Evolutionary conservation across 2,329 filamentous ascomycete genomes (phyloP), one percentile per base, ranked within the genome.

Genomic region (Paracamarosporium sp.): DNA sequence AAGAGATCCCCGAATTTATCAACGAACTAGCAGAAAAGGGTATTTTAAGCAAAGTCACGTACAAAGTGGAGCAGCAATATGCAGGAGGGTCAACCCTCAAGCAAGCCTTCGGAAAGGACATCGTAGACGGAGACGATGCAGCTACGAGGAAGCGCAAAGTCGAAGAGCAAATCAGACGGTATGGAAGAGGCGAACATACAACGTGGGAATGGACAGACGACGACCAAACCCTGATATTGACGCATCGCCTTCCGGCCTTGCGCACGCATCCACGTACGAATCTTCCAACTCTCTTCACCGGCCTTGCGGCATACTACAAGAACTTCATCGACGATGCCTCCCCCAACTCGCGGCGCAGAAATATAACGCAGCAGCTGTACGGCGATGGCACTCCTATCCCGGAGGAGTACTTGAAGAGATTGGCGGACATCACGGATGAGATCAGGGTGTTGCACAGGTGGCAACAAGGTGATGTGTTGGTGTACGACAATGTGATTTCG

Each of bases 171-270:
- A 83, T 84, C 59, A 65, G 66, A 7, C 74, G 81, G 5, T 83
- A 83, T 58, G 79, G 77, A 0, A 65, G 81, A 8, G 80, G 77
- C 2, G 65, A 78, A 43, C 64, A 81, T 62, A 83, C 81, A 0
- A 82, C 78, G 0, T 83, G 79, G 77, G 76, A 82, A 57, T 83
- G 82, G 80, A 71, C 65, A 0, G 77, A 81, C n/a, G 76, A 80
- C 51, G 76, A 76, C 6, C 47, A 81, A 25, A 63, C 60, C 24
- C 47, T 68, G 5, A 63, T 80, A 25, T 55, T 83, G 44, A 80
- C 79, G 28, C 81, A 84, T 65, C 72, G 72, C 20, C 66, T 83
- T 4, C 80, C 82, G 5, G 80, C 71, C 0, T 77, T 83, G 51
- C 78, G 80, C 5, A 82, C 80, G 0, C 81, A 83, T 64, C 79